Evolutionary conservation across 2,329 filamentous ascomycete species (phyloP).

Genomic region (Aspergillus quadricinctus): DNA sequence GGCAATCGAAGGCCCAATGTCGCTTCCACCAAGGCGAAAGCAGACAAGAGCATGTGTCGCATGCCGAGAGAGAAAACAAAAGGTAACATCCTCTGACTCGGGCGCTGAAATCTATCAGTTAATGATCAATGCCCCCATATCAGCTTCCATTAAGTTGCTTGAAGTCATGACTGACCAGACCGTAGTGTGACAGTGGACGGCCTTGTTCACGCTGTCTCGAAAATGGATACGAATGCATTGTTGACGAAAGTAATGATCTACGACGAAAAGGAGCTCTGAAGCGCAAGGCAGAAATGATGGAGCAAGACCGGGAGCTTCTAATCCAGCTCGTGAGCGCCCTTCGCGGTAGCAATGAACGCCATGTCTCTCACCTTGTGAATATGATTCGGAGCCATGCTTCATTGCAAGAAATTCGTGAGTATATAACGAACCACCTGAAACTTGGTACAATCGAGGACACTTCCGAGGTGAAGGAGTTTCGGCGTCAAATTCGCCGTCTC

Average conservation of each 20-base stretch:
- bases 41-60: neutral
- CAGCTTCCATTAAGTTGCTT: neutral
- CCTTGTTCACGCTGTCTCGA: slow-evolving; percentile 1
- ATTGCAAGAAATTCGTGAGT: slow-evolving; percentile 7
- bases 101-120: neutral
- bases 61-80: neutral
- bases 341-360: slow-evolving; percentile 6
- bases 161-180: neutral
- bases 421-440: neutral
- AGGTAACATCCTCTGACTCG: neutral
- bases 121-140: neutral
- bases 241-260: slow-evolving; percentile 12
- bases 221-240: slow-evolving; percentile 1
- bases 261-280: slow-evolving; percentile 8
- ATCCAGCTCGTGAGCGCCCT: slow-evolving; percentile 10
- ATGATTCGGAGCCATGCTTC: slow-evolving; percentile 11
- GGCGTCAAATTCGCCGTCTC: neutral
- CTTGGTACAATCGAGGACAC: neutral
- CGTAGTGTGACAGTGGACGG: neutral
- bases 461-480: slow-evolving; percentile 1
- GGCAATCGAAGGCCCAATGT: neutral
- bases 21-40: neutral
- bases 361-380: slow-evolving; percentile 4
- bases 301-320: slow-evolving; percentile 12
- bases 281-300: slow-evolving; percentile 10